Evolutionary conservation across 495 filamentous ascomycete genomes (phyloP).

Genomic region (Daldinia concentrica): DNA sequence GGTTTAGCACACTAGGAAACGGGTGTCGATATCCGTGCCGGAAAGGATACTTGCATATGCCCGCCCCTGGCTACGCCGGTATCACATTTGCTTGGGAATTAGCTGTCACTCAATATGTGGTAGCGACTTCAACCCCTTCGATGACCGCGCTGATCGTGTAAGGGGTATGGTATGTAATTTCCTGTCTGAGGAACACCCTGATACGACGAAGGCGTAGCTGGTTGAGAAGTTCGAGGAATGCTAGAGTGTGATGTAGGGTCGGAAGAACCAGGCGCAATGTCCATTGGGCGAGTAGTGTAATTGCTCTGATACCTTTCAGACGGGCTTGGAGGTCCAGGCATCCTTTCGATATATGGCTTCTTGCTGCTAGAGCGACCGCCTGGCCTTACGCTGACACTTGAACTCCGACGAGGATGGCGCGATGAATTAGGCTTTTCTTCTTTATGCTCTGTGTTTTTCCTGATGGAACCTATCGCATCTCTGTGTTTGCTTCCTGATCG

Average conservation of each 20-base stretch:
- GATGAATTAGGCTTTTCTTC: conserved; percentile 26
- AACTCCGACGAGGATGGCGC: conserved; percentile 33
- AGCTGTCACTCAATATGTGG: background rate
- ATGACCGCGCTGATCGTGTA: conserved; percentile 22
- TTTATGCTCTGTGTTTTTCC: conserved; percentile 22
- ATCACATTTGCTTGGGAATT: background rate
- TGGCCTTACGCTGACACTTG: conserved; percentile 29
- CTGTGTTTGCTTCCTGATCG: conserved; percentile 27
- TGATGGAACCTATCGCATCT: conserved; percentile 30
- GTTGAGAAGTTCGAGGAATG: conserved; percentile 19
- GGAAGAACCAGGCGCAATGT: background rate
- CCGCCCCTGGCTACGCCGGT: background rate
- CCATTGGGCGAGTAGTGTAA: conserved; percentile 17
- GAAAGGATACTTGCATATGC: conserved; percentile 11
- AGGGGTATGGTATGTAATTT: conserved; percentile 35
- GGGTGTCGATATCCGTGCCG: conserved; percentile 14
- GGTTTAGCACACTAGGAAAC: conserved; percentile 4
- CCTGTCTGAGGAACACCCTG: background rate
- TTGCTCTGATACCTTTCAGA: conserved; percentile 18
- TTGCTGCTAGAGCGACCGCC: conserved; percentile 29
- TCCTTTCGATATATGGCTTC: conserved; percentile 45
- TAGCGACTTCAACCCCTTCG: conserved; percentile 5
- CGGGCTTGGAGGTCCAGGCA: conserved; percentile 30
- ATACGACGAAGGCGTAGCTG: background rate
- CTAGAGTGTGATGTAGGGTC: conserved; percentile 15